Evolutionary conservation across 192 early-diverging fungal species (phyloP), one percentile per base, ranked within the genome.

Genomic region (Coemansia sp.): DNA sequence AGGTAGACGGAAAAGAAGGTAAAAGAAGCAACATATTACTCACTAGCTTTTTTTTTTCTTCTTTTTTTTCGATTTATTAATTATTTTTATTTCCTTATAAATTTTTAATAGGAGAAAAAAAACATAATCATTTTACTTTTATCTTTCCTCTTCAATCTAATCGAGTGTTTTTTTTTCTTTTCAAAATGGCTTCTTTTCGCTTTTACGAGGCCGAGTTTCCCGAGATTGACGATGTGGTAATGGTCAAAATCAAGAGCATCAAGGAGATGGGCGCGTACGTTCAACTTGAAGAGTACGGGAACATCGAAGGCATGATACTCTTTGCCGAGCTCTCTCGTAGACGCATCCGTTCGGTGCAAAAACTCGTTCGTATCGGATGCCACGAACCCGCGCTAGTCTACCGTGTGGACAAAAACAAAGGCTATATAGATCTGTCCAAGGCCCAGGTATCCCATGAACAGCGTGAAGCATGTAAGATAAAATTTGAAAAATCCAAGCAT

Each of bases 351-450:
- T 96, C 94, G 45, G 92, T 99, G 43, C 95, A 98, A 66, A 98
- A 96, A 72, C 85, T 97, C 38, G 92, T 99, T 72, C 88, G 95
- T 51, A 92, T 98, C 35, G 96, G 96, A 54, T 86, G 89, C 73
- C 92, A 92, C 73, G 96, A 99, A 78, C 91, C 97, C 59, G 95
- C 94, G 32, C 91, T 94, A 22, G 96, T 98, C 4, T 87, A 95
- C 72, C 85, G 96, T 69, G 96, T 99, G 7, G 97, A 99, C 85
- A 91, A 93, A 85, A 96, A 96, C 77, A 99, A 98, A 82, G 94
- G 96, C 34, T 99, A 99, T 85, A 99, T 99, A 79, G 97, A 99
- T 83, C 78, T 99, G 74, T 96, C 95, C 7, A 99, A 99, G 89
- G 90, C 94, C 75, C 87, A 93, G 68, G 95, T 96, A 45, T 89